Base-by-base conservation (phyloP, 768 basidiomycete species). In the Mrakia frigida region DNA sequence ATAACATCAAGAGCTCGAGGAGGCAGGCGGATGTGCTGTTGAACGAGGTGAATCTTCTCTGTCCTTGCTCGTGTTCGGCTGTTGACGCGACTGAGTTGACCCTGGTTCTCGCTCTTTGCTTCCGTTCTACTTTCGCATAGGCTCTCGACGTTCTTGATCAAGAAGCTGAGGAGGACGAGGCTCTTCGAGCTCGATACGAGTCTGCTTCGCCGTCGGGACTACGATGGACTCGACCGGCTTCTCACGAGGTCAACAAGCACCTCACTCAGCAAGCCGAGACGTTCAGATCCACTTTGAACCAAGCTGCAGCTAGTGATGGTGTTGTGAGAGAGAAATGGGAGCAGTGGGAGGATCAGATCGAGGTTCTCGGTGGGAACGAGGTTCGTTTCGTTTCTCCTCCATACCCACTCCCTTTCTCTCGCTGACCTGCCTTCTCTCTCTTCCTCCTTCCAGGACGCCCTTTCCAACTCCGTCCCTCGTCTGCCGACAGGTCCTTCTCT, bases 61-160 rank as follows among this genome's bases (percentile, higher is more conserved):
- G 9, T 33, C 21, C 68, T 13, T 63, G 7, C 9, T 65, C 60
- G 37, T 25, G 13, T n/a, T 18, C n/a, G n/a, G 25, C 23, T 16
- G 28, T 39, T 9, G 52, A 67, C 31, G 25, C 9, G 16, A 23
- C 21, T 23, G 9, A 25, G 35, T 68, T 25, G 7, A 39, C 14
- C 23, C 16, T 74, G 7, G 13, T 63, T 31, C 31, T n/a, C n/a
- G n/a, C n/a, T n/a, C n/a, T n/a, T n/a, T n/a, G n/a, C n/a, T n/a
- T n/a, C n/a, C n/a, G n/a, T 50, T 18, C 46, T 21, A 3, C 46
- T 16, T 2, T 46, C 13, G 3, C n/a, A 4, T 79, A 97, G 94
- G 89, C 93, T 0, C 87, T 94, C 85, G 93, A 94, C 80, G 88
- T 95, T 31, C 84, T 99, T n/a, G 94, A 96, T 80, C 89, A 88